Percentiles rank a stretch among this genome's conserved stretches.
Evolutionary conservation across 106 monocot species (phyloP).

Genomic region (Triglochin maritima): DNA sequence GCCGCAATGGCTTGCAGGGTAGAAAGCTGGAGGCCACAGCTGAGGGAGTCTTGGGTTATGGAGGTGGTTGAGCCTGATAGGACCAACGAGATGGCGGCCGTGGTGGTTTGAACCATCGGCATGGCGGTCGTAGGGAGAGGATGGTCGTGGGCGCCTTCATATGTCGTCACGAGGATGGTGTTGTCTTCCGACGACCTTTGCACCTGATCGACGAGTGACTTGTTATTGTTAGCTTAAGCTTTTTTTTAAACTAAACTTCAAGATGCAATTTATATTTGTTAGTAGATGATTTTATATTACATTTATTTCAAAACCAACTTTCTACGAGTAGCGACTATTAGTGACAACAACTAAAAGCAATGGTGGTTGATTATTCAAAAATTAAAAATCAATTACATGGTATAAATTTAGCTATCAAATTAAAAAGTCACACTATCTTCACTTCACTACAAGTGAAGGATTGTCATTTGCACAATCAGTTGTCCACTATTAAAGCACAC

Average conservation of each 20-base stretch:
- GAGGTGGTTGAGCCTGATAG: constrained; percentile 41
- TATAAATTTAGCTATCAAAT: too few relatives aligned
- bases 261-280: neutral
- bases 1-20: constrained; percentile 19
- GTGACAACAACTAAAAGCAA: too few relatives aligned
- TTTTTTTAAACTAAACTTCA: neutral
- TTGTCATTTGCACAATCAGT: too few relatives aligned
- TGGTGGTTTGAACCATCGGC: constrained; percentile 57
- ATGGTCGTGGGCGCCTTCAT: constrained; percentile 78
- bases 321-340: too few relatives aligned
- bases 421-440: too few relatives aligned
- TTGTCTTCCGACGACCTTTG: constrained; percentile 68
- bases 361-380: too few relatives aligned
- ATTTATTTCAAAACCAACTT: too few relatives aligned
- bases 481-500: too few relatives aligned
- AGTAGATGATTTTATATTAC: neutral
- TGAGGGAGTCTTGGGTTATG: constrained; percentile 12
- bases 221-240: neutral
- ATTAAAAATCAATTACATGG: too few relatives aligned
- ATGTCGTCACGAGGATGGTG: constrained; percentile 56
- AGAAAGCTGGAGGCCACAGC: constrained; percentile 3
- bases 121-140: constrained; percentile 50
- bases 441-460: too few relatives aligned
- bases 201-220: constrained; percentile 27
- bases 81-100: constrained; percentile 64